Percentiles rank a stretch among this genome's conserved stretches.
These are phyloP conservation scores for Saturnispora bothae DNA, from an alignment of 805 yeast species.

Conservation along the genomic window DNA sequence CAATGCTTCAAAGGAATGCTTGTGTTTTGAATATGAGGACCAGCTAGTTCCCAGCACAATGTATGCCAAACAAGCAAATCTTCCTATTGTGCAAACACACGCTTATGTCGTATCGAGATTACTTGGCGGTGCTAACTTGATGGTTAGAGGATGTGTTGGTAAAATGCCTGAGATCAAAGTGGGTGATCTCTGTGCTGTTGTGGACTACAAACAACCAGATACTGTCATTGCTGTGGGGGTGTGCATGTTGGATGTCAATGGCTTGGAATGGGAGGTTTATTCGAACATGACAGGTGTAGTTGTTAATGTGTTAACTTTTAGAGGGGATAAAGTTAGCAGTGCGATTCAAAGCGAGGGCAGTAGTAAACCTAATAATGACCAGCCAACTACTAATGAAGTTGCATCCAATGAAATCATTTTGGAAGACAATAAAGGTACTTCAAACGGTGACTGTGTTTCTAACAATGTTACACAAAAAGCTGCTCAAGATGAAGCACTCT, in stretches of 20 bases:
- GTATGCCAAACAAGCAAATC: too few relatives aligned
- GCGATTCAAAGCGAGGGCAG: constrained; percentile 25
- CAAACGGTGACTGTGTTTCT: not conserved
- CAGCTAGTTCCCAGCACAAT: constrained; percentile 66
- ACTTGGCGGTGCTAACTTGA: constrained; percentile 70
- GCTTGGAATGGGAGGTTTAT: constrained; percentile 16
- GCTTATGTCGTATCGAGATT: constrained; percentile 60
- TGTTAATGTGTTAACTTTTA: constrained; percentile 56
- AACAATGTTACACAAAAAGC: not conserved
- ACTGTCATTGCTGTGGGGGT: constrained; percentile 67
- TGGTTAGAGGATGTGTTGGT: constrained; percentile 62
- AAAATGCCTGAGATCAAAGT: constrained; percentile 43
- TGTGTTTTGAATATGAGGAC: too few relatives aligned
- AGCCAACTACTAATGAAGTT: constrained; percentile 2
- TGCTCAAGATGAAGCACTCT: constrained; percentile 13
- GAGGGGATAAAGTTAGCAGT: constrained; percentile 53
- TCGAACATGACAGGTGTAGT: constrained; percentile 48
- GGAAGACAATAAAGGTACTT: not conserved
- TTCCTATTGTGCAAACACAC: constrained; percentile 66
- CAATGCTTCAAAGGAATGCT: constrained; percentile 40
- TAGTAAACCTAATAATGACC: too few relatives aligned
- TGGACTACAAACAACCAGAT: constrained; percentile 45
- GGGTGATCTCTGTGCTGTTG: constrained; percentile 66
- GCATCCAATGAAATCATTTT: not conserved
- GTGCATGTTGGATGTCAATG: constrained; percentile 38